A percentile compares a stretch with the other conserved stretches of the same genome.
Conservation (phyloP, 176 grass and related monocot species). For the Avena eriantha region DNA sequence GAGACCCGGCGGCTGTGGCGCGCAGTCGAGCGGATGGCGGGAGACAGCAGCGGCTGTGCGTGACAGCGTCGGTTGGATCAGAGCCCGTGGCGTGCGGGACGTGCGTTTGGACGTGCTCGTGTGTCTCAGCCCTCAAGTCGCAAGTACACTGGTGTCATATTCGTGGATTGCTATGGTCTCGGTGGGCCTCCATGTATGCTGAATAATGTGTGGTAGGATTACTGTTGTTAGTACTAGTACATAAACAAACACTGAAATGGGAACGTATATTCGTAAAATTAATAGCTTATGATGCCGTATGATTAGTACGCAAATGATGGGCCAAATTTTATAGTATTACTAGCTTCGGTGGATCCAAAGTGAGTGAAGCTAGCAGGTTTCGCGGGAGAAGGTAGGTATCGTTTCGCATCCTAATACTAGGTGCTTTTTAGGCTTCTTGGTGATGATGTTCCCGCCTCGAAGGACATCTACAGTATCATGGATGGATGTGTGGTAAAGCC, state of each 20-base stretch:
- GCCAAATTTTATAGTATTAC: not conserved
- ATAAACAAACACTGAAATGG: not conserved
- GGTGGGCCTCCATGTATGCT: not conserved
- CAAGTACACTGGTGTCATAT: slow-evolving; percentile 37
- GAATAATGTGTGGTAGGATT: slow-evolving; percentile 4
- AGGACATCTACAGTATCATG: not conserved
- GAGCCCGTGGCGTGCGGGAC: slow-evolving; percentile 12
- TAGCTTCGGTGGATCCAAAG: slow-evolving; percentile 10
- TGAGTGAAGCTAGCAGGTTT: not conserved
- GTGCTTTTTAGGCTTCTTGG: slow-evolving; percentile 39
- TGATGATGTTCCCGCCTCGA: not conserved
- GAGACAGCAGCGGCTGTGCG: slow-evolving; percentile 35
- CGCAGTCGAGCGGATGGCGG: slow-evolving; percentile 58
- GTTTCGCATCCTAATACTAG: not conserved
- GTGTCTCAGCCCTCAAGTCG: slow-evolving; percentile 32
- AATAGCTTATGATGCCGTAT: not conserved
- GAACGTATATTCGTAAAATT: not conserved
- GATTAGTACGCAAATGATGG: slow-evolving; percentile 24
- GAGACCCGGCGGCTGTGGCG: slow-evolving; percentile 86
- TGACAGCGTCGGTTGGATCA: slow-evolving; percentile 30
- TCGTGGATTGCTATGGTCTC: slow-evolving; percentile 24
- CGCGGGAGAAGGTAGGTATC: slow-evolving; percentile 16
- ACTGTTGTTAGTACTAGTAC: not conserved
- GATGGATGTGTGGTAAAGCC: not conserved
- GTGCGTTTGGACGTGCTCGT: slow-evolving; percentile 38